Evolutionary conservation across 129 eudicot genomes (phyloP), one percentile per base, ranked within the genome.

Genomic region (Lonicera japonica): DNA sequence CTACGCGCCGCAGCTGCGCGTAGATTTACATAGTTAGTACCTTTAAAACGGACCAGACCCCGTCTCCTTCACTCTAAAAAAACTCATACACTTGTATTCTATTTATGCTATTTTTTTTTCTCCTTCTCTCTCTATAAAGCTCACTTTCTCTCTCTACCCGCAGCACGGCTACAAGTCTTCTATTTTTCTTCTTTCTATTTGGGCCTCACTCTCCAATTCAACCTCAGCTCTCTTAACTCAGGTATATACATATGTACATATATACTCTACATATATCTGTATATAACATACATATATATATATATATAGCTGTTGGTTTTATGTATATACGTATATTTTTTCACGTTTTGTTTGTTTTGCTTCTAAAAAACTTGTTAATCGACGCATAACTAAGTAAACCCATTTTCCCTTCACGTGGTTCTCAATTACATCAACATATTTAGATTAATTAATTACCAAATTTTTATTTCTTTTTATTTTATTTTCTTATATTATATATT

Each of bases 271-370:
- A 12, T 57, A 36, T 22, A 18, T 70, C n/a, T n/a, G n/a, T n/a
- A n/a, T n/a, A n/a, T n/a, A n/a, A n/a, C n/a, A n/a, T n/a, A n/a
- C n/a, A n/a, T n/a, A n/a, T n/a, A n/a, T n/a, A n/a, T n/a, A n/a
- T n/a, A n/a, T n/a, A n/a, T n/a, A n/a, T n/a, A n/a, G n/a, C n/a
- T n/a, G n/a, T n/a, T n/a, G n/a, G n/a, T 21, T 75, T 12, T 64
- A 40, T 58, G 58, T 45, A n/a, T n/a, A n/a, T n/a, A n/a, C n/a
- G n/a, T n/a, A n/a, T n/a, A n/a, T n/a, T n/a, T n/a, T n/a, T n/a
- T 67, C 79, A 73, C 74, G 80, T 63, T 79, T 79, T 70, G 67
- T 66, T 70, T 73, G 79, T 76, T 79, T 66, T 65, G 69, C 73
- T 74, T 79, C 84, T 79, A 63, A 25, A 63, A 25, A 74, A 61